Evolutionary conservation across 2,329 filamentous ascomycete species (phyloP), one percentile per base, ranked within the genome.

Genomic region (Myriosclerotinia curreyana): DNA sequence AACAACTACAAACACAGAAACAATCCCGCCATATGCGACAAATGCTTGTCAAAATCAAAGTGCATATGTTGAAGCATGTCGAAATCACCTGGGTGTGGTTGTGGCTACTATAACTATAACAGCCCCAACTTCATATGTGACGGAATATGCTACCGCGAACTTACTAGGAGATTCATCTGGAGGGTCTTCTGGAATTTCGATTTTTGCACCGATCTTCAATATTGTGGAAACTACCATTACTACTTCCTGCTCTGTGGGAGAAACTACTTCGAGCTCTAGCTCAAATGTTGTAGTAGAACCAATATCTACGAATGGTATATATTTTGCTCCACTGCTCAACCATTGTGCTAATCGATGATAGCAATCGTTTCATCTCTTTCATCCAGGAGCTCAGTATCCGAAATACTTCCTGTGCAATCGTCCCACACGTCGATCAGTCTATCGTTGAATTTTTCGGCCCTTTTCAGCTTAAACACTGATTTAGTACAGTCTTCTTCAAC

Each of bases 51-150:
- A n/a, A 20, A 28, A 60, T 28, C 31, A 25, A n/a, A 48, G 22
- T 50, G 56, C 44, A n/a, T 60, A 60, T 28, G 56, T 50, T 38
- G 44, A 60, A 28, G 56, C 56, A 50, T 50, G 31, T 20, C 44
- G n/a, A 38, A 60, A 12, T 48, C 54, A 40, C 5, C 25, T 50
- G 15, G 38, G 22, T 49, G 56, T 60, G 9, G 44, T 38, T 31
- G 22, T 60, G 38, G 44, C 34, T 25, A 60, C 56, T 15, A 20
- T 38, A 5, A 50, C 56, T 20, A 4, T 60, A 25, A 60, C 44
- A 28, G 56, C 56, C 36, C 31, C 46, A 20, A 60, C n/a, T 36
- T 60, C 56, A 20, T 60, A 60, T 28, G 22, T 50, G 34, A 50
- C 56, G 11, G 56, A 60, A 15, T 38, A 60, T 20, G 15, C 34